Conservation (phyloP, 225 moss, liverwort and hornwort genomes). For the Takakia lepidozioides region DNA sequence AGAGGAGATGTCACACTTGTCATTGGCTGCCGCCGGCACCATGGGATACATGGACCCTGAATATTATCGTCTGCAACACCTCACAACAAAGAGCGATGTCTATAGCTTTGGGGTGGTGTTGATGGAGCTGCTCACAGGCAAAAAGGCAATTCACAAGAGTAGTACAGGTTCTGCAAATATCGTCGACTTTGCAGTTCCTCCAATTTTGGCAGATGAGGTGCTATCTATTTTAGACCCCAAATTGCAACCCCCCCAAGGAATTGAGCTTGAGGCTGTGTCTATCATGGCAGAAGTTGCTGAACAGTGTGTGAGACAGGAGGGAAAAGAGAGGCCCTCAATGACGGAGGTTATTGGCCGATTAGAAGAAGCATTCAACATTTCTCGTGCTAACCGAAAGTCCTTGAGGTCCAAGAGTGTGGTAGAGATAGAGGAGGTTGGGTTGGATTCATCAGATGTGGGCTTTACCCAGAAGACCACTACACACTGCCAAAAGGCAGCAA, state of each 20-base stretch:
- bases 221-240: slow-evolving; percentile 6
- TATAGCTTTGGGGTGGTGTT: slow-evolving; percentile 13
- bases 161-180: background rate
- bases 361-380: slow-evolving; percentile 12
- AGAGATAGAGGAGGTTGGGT: too few species aligned
- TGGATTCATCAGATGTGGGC: too few species aligned
- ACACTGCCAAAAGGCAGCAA: too few species aligned
- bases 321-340: slow-evolving; percentile 15
- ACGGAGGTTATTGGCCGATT: slow-evolving; percentile 10
- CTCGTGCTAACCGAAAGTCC: background rate
- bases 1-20: slow-evolving; percentile 1
- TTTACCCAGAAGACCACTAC: too few species aligned
- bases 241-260: background rate
- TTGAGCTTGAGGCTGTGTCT: slow-evolving; percentile 10
- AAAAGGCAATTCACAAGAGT: slow-evolving; percentile 9
- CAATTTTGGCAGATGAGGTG: slow-evolving; percentile 9
- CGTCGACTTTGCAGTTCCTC: slow-evolving; percentile 15
- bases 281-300: slow-evolving; percentile 9
- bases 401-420: too few species aligned
- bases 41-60: slow-evolving; percentile 12
- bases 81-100: slow-evolving; percentile 16
- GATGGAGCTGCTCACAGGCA: slow-evolving; percentile 15
- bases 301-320: slow-evolving; percentile 8
- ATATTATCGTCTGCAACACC: slow-evolving; percentile 5
- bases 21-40: background rate